Conservation (phyloP, 2,329 filamentous ascomycete genomes). For the Dothideomycetes sp. region DNA sequence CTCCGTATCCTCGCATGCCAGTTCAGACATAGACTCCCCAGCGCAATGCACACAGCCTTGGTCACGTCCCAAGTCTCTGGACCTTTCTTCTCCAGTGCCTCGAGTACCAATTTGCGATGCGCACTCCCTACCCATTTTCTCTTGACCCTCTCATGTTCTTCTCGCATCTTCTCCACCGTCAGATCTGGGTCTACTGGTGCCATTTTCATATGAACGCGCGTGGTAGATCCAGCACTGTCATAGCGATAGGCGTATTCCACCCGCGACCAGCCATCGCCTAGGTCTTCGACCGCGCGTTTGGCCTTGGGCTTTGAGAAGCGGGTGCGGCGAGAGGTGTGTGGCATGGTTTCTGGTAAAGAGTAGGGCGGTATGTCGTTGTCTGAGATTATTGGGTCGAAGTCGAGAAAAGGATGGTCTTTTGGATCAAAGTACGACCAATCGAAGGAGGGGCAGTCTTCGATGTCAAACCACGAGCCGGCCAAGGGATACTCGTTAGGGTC, state of each 20-base stretch:
- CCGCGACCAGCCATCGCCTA: conserved; percentile 8
- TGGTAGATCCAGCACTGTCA: neutral
- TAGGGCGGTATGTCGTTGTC: neutral
- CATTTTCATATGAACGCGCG: neutral
- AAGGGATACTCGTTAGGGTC: too few species aligned
- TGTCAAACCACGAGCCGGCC: too few species aligned
- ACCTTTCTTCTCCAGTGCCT: neutral
- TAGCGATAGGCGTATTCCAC: conserved; percentile 1
- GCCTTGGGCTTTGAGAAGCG: neutral
- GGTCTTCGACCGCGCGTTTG: conserved; percentile 1
- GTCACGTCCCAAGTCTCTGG: conserved; percentile 14
- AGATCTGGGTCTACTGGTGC: conserved; percentile 5
- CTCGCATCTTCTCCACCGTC: conserved; percentile 7
- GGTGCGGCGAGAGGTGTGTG: conserved; percentile 8
- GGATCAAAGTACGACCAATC: too few species aligned
- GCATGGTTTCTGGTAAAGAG: conserved; percentile 3
- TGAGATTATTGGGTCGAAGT: too few species aligned
- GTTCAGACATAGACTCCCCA: conserved; percentile 20
- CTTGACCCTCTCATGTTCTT: conserved; percentile 4
- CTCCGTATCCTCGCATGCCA: conserved; percentile 17
- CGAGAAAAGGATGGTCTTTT: too few species aligned
- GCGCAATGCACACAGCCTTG: conserved; percentile 19
- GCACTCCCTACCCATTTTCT: conserved; percentile 3
- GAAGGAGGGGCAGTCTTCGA: too few species aligned
- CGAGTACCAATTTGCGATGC: conserved; percentile 2